Conservation (phyloP, 495 filamentous ascomycete species). For the Jackrogersella multiformis region DNA sequence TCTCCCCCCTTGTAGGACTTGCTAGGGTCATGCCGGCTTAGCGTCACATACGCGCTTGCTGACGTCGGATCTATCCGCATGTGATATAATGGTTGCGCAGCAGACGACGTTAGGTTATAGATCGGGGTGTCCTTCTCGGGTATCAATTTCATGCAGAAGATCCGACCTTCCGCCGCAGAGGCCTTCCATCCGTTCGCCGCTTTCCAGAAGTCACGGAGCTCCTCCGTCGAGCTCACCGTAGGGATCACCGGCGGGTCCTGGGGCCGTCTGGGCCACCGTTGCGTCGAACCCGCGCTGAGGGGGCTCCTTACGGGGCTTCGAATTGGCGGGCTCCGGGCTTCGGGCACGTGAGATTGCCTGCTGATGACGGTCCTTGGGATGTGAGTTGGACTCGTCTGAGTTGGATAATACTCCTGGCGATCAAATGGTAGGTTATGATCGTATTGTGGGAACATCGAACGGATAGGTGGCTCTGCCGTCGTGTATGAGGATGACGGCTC, state of each 20-base stretch:
- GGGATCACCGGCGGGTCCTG: slow-evolving; percentile 58
- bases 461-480: slow-evolving; percentile 50
- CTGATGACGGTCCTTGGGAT: slow-evolving; percentile 66
- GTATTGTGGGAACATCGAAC: slow-evolving; percentile 82
- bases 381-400: slow-evolving; percentile 61
- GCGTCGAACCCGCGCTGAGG: slow-evolving; percentile 43
- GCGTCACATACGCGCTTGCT: slow-evolving; percentile 61
- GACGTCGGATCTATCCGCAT: slow-evolving; percentile 64
- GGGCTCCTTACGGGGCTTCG: slow-evolving; percentile 46
- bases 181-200: slow-evolving; percentile 65
- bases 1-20: slow-evolving; percentile 54
- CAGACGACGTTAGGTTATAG: slow-evolving; percentile 60
- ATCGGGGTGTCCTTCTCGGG: slow-evolving; percentile 59
- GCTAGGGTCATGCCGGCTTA: slow-evolving; percentile 63
- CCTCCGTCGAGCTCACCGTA: slow-evolving; percentile 58
- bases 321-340: slow-evolving; percentile 39
- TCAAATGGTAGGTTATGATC: slow-evolving; percentile 73
- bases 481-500: slow-evolving; percentile 42
- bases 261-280: slow-evolving; percentile 49
- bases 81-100: slow-evolving; percentile 60
- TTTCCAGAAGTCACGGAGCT: slow-evolving; percentile 64
- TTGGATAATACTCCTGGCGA: slow-evolving; percentile 75
- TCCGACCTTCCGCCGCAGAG: slow-evolving; percentile 57
- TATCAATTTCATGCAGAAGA: slow-evolving; percentile 61
- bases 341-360: slow-evolving; percentile 64